Evolutionary conservation across 805 yeast species (phyloP), one percentile per base, ranked within the genome.

Genomic region (Spathaspora sp.): DNA sequence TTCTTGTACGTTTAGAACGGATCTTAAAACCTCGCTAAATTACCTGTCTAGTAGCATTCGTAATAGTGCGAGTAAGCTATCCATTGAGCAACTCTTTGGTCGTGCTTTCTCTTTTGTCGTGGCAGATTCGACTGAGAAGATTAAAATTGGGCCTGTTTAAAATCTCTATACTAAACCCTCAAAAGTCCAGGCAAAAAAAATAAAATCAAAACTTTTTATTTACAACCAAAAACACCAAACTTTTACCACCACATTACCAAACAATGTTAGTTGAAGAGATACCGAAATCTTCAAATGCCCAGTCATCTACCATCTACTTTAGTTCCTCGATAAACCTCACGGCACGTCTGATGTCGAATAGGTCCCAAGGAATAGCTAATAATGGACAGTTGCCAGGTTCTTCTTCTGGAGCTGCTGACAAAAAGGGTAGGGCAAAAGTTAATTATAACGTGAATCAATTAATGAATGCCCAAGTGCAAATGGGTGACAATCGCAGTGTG

Each of bases 391-490:
- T 40, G 16, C 12, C 23, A 11, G 44, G 44, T 40, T 18, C 17
- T 28, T 35, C 54, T 12, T 35, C 54, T 8, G n/a, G n/a, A n/a
- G 55, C 56, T 43, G 57, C 60, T 16, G 64, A 61, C 31, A 60
- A 65, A 51, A 70, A 69, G 52, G 68, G 65, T 51, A 60, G 77
- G 44, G 69, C 75, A 14, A 75, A 75, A 54, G 76, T 75, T 51
- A 75, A 75, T 60, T 75, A 75, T 56, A 75, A 75, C 58, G 63
- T 75, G 46, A 75, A 68, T 35, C 72, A 64, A 50, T 61, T 75
- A 51, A 70, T 74, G 72, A 68, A 72, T 57, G 73, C 73, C 5
- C 79, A 74, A 51, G 69, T 71, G 1, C 79, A 74, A 51, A 69
- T 71, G 1, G 74, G 68, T 52, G 66, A 63, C 1, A 64, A 64